Conservation (phyloP, 140 eudicot species). For the Anethum foeniculum region DNA sequence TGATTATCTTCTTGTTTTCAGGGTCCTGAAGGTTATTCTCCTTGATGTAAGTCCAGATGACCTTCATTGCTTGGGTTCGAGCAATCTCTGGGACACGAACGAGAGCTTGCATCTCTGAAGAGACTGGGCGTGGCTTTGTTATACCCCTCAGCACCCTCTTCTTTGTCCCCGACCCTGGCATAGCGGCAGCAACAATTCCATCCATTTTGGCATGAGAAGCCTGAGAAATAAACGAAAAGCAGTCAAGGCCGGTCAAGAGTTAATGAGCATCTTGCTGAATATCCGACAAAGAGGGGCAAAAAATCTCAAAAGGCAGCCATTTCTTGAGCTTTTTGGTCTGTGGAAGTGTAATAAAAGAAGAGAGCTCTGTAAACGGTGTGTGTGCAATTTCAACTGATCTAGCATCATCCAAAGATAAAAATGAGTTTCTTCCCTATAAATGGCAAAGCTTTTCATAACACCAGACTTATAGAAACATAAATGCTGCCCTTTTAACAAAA, state of each 20-base stretch:
- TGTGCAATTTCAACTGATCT: background rate
- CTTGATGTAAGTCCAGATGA: slow-evolving; percentile 4
- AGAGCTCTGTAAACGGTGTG: background rate
- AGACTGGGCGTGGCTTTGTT: background rate
- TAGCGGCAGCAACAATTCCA: background rate
- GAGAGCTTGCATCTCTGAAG: background rate
- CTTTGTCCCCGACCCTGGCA: background rate
- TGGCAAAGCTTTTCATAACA: background rate
- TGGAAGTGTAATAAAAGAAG: background rate
- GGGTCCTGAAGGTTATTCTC: slow-evolving; percentile 41
- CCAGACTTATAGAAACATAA: background rate
- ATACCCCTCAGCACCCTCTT: slow-evolving; percentile 4
- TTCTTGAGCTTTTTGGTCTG: background rate
- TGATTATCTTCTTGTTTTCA: slow-evolving; percentile 55
- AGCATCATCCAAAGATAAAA: background rate
- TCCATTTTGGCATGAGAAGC: background rate
- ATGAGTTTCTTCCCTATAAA: background rate
- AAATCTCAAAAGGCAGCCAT: background rate
- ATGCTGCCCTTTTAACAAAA: background rate
- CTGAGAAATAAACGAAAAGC: background rate
- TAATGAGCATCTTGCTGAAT: background rate
- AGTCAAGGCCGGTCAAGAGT: background rate
- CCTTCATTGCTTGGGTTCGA: background rate
- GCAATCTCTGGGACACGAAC: slow-evolving; percentile 5
- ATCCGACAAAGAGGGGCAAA: background rate